Conservation (phyloP, 2,329 filamentous ascomycete genomes). For the Dactylella cylindrospora region DNA sequence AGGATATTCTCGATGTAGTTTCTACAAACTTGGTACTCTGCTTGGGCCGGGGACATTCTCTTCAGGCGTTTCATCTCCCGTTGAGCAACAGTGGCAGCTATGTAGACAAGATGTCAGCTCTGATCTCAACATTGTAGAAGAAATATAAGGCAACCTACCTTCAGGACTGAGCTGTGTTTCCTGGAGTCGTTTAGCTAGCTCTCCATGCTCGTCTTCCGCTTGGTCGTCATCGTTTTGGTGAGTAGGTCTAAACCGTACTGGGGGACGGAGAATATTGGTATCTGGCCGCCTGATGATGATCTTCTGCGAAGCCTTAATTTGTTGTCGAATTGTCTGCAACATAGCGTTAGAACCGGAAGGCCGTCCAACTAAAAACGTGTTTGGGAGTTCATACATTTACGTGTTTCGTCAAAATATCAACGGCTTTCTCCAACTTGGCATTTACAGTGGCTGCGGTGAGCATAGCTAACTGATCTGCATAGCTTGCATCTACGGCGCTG, state of each 20-base stretch:
- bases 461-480: slow-evolving; percentile 88
- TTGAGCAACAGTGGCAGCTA: slow-evolving; percentile 77
- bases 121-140: not conserved
- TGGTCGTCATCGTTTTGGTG: slow-evolving; percentile 66
- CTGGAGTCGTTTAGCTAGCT: slow-evolving; percentile 83
- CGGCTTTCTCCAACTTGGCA: slow-evolving; percentile 74
- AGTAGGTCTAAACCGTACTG: slow-evolving; percentile 50
- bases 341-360: not conserved
- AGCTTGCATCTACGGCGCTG: slow-evolving; percentile 80
- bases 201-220: slow-evolving; percentile 84
- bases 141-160: slow-evolving; percentile 51
- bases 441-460: slow-evolving; percentile 78
- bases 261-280: slow-evolving; percentile 41
- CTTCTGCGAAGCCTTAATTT: slow-evolving; percentile 42
- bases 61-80: slow-evolving; percentile 82
- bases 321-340: slow-evolving; percentile 27
- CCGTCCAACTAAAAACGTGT: slow-evolving; percentile 48
- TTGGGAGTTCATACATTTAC: slow-evolving; percentile 86
- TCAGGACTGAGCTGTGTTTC: slow-evolving; percentile 79
- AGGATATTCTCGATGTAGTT: slow-evolving; percentile 81
- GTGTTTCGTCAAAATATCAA: slow-evolving; percentile 80
- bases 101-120: not conserved
- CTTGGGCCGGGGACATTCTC: slow-evolving; percentile 95
- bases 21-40: slow-evolving; percentile 89
- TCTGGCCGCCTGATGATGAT: slow-evolving; percentile 47